These are phyloP conservation scores for Colletotrichum liaoningense DNA, from an alignment of 2,329 filamentous ascomycete genomes.

Conservation along the genomic window DNA sequence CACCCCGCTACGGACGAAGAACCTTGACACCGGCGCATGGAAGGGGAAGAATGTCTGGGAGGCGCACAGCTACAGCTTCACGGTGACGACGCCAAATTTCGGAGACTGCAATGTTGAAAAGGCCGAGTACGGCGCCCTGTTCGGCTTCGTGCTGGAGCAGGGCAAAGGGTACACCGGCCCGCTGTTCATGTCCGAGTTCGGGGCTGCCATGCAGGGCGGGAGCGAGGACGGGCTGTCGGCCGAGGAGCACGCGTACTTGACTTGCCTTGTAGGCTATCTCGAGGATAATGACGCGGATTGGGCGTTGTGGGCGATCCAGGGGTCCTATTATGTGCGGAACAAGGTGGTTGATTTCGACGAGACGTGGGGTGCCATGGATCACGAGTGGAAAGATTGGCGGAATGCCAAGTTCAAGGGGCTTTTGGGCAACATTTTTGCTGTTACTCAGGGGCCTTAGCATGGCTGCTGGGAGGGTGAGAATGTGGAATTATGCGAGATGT, in stretches of 20 bases:
- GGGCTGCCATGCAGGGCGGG: conserved; percentile 61
- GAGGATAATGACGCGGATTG: conserved; percentile 68
- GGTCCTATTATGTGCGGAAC: conserved; percentile 68
- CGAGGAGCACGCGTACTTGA: conserved; percentile 60
- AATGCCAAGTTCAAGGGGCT: conserved; percentile 49
- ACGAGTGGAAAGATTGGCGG: conserved; percentile 52
- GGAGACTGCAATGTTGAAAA: conserved; percentile 56
- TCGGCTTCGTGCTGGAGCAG: conserved; percentile 65
- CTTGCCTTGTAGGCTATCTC: conserved; percentile 65
- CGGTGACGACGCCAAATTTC: conserved; percentile 56
- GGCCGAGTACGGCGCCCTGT: conserved; percentile 57
- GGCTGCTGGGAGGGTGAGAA: not conserved
- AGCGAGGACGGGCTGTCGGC: conserved; percentile 52
- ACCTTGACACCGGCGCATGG: conserved; percentile 59
- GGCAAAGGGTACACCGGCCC: conserved; percentile 60
- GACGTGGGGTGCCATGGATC: conserved; percentile 61
- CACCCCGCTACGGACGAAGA: conserved; percentile 49
- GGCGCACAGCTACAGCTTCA: conserved; percentile 68
- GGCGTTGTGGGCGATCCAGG: conserved; percentile 69
- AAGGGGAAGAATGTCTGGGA: conserved; percentile 69
- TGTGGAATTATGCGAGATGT: not conserved
- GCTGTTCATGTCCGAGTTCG: conserved; percentile 70
- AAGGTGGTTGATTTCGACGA: conserved; percentile 63
- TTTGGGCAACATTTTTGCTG: conserved; percentile 52
- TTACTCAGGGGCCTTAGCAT: conserved; percentile 49